A percentile compares a stretch with the other conserved stretches of the same genome.
Evolutionary conservation across 202 grass and related monocot genomes (phyloP).

Genomic region (Miscanthus sacchariflorus): DNA sequence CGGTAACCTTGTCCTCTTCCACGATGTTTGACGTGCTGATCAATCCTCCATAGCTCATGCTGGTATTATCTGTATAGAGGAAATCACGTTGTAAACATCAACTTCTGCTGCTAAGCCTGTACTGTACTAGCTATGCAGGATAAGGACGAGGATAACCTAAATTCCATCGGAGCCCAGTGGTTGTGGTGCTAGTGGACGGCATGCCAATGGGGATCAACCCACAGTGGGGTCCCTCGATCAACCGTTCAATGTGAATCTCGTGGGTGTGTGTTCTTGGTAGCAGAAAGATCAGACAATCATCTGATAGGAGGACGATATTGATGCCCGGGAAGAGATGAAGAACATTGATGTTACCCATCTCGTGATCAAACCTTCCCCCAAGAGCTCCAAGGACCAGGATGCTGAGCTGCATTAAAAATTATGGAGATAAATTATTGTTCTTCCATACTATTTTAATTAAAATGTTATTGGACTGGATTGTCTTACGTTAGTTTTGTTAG

Average conservation of each 20-base stretch:
- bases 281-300: conserved; percentile 77
- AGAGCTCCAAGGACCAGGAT: conserved; percentile 75
- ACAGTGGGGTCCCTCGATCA: conserved; percentile 69
- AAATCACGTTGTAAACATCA: not conserved
- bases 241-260: conserved; percentile 57
- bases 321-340: conserved; percentile 61
- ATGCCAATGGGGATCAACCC: conserved; percentile 74
- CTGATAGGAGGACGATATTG: conserved; percentile 70
- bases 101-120: not conserved
- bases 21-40: conserved; percentile 84
- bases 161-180: conserved; percentile 85
- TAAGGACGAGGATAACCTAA: conserved; percentile 55
- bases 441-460: not conserved
- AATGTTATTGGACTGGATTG: conserved; percentile 5
- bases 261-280: conserved; percentile 68
- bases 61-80: conserved; percentile 39
- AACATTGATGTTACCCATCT: conserved; percentile 84
- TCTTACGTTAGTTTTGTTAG: not conserved
- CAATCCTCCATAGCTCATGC: conserved; percentile 72
- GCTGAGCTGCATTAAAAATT: conserved; percentile 57
- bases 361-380: conserved; percentile 86
- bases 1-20: conserved; percentile 58
- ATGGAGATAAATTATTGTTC: conserved; percentile 18
- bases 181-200: conserved; percentile 64
- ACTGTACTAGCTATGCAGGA: not conserved